Evolutionary conservation across 1,284 basidiomycete genomes (phyloP), one percentile per base, ranked within the genome.

Genomic region (Cutaneotrichosporon spelunceum): DNA sequence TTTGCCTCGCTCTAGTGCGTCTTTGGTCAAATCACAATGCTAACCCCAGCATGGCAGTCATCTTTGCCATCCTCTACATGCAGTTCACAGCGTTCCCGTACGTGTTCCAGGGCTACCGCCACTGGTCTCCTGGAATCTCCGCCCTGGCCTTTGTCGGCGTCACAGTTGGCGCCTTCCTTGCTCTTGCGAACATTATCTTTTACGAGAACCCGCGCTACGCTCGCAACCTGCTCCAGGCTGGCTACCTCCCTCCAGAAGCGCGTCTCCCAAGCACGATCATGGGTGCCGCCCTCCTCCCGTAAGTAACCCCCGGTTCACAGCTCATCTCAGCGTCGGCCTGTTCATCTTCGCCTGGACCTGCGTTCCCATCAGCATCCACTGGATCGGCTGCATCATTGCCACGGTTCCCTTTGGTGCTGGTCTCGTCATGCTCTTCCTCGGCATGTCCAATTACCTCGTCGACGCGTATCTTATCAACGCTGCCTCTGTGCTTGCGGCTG

Each of bases 121-220:
- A 71, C 21, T 78, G 76, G 76, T 63, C 63, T 0, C 65, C 72
- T 3, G 86, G 87, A 5, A 68, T 85, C 67, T 81, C 82, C 2
- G 87, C 87, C 1, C 81, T 88, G 3, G 84, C 86, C 0, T 88
- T 88, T 74, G 79, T 88, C 30, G 86, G 86, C 21, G 81, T 88
- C 36, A 84, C 86, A 0, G 64, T 85, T 8, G 87, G 85, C 1
- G 81, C 84, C 19, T 78, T 80, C 19, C 69, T 84, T 4, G 83
- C 85, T 21, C 82, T 85, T 0, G 72, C 84, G 11, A 84, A 85
- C 71, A 85, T 86, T 67, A 80, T 79, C 42, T 66, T 71, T 34
- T 45, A 57, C 62, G 65, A 68, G 19, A 74, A 75, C 62, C 67
- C 67, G 0, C 59, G 66, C 7, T 74, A 74, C 53, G 42, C 56